phyloP scores from a whole-genome alignment of 768 basidiomycete genomes.

The Lenzites betulinus region DNA sequence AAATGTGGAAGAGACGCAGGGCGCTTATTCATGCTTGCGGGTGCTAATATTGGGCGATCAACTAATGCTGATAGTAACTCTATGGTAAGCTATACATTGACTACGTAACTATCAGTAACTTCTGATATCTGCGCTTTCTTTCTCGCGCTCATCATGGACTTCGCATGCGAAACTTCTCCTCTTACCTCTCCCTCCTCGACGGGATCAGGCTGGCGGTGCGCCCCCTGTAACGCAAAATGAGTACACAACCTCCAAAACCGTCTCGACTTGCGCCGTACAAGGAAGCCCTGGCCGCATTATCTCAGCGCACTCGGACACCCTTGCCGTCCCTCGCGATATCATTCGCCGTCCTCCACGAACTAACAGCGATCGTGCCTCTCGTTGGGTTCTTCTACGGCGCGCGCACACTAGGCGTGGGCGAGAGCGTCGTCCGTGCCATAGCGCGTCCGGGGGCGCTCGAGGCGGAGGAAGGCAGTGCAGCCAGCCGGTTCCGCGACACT shows the following conservation, averaged over 20 bases:
- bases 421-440: constrained; percentile 51
- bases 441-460: background rate
- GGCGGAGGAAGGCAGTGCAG: background rate
- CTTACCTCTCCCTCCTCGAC: background rate
- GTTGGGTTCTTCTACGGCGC: constrained; percentile 73
- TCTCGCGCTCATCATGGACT: background rate
- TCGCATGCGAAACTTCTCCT: background rate
- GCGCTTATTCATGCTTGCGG: no score
- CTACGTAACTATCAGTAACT: no score
- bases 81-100: no score
- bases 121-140: background rate
- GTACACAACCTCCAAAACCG: constrained; percentile 16
- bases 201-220: constrained; percentile 8
- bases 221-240: constrained; percentile 17
- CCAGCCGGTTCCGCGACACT: constrained; percentile 18
- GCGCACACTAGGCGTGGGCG: constrained; percentile 67
- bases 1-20: background rate
- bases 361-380: constrained; percentile 79
- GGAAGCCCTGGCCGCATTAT: constrained; percentile 56
- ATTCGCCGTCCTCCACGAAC: constrained; percentile 83
- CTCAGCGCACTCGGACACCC: constrained; percentile 72
- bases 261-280: constrained; percentile 49
- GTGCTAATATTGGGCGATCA: no score
- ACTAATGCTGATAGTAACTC: no score
- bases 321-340: constrained; percentile 75